Evolutionary conservation across 768 basidiomycete genomes (phyloP).

Genomic region (Tricholoma hemisulphureum): DNA sequence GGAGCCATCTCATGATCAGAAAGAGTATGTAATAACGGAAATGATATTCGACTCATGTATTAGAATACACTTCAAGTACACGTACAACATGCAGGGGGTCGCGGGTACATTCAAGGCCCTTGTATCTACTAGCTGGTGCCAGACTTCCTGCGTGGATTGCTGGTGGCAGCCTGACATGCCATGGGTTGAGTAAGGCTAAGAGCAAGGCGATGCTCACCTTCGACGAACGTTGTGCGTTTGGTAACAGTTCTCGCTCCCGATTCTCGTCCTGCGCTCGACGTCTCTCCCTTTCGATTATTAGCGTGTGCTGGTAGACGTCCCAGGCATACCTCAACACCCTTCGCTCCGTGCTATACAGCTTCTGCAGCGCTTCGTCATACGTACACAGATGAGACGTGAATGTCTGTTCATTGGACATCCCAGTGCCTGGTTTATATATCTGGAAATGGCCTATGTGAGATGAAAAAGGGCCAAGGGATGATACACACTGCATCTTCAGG

Average conservation of each 20-base stretch:
- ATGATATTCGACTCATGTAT: not conserved
- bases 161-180: not conserved
- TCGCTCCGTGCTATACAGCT: constrained; percentile 30
- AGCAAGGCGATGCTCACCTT: not conserved
- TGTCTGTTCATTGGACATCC: constrained; percentile 55
- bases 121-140: not conserved
- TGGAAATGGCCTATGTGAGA: constrained; percentile 16
- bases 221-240: not conserved
- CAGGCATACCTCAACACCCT: constrained; percentile 40
- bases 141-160: not conserved
- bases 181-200: not conserved
- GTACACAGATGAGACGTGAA: constrained; percentile 44
- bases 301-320: constrained; percentile 29
- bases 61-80: not conserved
- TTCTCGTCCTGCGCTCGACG: not conserved
- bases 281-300: constrained; percentile 8
- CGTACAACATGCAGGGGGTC: not conserved
- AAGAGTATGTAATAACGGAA: too few relatives aligned
- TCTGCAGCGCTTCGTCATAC: constrained; percentile 41
- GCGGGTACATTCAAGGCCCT: too few relatives aligned
- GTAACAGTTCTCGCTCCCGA: not conserved
- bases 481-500: constrained; percentile 44
- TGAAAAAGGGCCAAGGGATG: not conserved
- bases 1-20: too few relatives aligned
- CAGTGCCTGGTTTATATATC: constrained; percentile 48